Percentiles rank a stretch among this genome's conserved stretches.
Evolutionary conservation across 1,284 basidiomycete genomes (phyloP).

Genomic region (Hypsizygus ulmarius): DNA sequence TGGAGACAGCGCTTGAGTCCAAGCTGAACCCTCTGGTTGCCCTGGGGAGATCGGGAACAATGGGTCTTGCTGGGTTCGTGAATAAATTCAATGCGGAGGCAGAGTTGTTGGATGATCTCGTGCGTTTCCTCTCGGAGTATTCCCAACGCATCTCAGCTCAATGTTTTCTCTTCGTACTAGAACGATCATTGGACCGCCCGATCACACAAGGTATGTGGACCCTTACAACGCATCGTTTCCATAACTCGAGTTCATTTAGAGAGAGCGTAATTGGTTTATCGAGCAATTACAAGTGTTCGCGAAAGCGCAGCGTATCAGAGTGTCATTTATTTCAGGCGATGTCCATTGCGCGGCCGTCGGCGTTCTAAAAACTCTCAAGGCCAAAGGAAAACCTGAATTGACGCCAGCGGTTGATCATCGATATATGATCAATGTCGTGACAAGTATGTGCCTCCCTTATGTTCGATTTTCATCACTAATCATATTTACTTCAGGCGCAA

Average conservation of each 20-base stretch:
- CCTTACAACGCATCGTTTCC: too few relatives aligned
- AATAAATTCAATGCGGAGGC: slow-evolving; percentile 93
- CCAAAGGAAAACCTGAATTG: slow-evolving; percentile 46
- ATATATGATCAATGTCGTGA: slow-evolving; percentile 85
- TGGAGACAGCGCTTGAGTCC: slow-evolving; percentile 74
- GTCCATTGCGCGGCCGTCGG: slow-evolving; percentile 89
- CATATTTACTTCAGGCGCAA: slow-evolving; percentile 52
- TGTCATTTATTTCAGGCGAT: slow-evolving; percentile 88
- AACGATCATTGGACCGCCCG: slow-evolving; percentile 91
- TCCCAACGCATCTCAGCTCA: not conserved
- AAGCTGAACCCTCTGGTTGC: slow-evolving; percentile 82
- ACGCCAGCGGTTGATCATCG: slow-evolving; percentile 63
- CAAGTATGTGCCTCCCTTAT: slow-evolving; percentile 48
- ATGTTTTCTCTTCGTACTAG: slow-evolving; percentile 31
- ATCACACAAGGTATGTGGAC: slow-evolving; percentile 61
- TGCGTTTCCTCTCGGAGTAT: slow-evolving; percentile 29
- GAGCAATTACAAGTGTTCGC: slow-evolving; percentile 76
- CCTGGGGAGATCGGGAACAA: slow-evolving; percentile 59
- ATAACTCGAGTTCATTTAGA: too few relatives aligned
- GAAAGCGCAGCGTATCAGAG: slow-evolving; percentile 54
- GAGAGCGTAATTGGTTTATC: slow-evolving; percentile 90
- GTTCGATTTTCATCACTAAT: not conserved
- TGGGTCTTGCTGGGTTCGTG: slow-evolving; percentile 77
- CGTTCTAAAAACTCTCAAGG: slow-evolving; percentile 66
- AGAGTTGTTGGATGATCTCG: slow-evolving; percentile 89